These are phyloP conservation scores for Lentinus tigrinus DNA, from an alignment of 768 basidiomycete genomes.

Conservation along the genomic window DNA sequence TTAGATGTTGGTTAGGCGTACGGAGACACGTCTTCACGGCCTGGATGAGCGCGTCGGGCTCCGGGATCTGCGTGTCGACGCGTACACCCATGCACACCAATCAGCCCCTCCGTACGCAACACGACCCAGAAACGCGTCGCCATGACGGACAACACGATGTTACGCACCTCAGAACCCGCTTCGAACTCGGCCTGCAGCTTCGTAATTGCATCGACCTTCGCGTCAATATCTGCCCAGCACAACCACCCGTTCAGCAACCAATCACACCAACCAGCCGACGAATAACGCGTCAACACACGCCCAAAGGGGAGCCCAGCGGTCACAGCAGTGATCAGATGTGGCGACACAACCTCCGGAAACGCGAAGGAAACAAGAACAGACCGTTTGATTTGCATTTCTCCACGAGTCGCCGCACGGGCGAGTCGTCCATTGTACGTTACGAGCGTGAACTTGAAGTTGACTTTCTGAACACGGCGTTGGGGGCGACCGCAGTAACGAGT, in stretches of 20 bases:
- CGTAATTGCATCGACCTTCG: conserved; percentile 75
- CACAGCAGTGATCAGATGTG: not conserved
- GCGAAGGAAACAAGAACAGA: conserved; percentile 13
- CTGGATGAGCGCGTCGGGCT: conserved; percentile 62
- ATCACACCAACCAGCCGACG: conserved; percentile 1
- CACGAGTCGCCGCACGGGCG: conserved; percentile 28
- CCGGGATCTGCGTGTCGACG: conserved; percentile 52
- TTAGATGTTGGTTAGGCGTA: conserved; percentile 79
- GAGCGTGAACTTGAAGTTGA: not conserved
- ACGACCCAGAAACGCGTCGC: not conserved
- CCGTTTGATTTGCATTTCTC: conserved; percentile 33
- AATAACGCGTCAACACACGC: not conserved
- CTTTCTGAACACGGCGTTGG: no score
- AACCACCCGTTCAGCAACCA: not conserved
- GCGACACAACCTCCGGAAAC: not conserved
- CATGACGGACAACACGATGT: not conserved
- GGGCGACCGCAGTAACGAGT: no score
- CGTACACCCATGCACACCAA: not conserved
- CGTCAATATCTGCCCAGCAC: conserved; percentile 62
- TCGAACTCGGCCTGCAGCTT: conserved; percentile 80
- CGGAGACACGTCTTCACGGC: conserved; percentile 74
- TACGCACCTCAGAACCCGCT: conserved; percentile 60
- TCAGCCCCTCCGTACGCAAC: not conserved
- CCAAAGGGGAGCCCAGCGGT: not conserved
- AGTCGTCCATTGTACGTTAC: conserved; percentile 29